phyloP scores from a whole-genome alignment of 2,329 filamentous ascomycete species.

The Didymella glomerata region DNA sequence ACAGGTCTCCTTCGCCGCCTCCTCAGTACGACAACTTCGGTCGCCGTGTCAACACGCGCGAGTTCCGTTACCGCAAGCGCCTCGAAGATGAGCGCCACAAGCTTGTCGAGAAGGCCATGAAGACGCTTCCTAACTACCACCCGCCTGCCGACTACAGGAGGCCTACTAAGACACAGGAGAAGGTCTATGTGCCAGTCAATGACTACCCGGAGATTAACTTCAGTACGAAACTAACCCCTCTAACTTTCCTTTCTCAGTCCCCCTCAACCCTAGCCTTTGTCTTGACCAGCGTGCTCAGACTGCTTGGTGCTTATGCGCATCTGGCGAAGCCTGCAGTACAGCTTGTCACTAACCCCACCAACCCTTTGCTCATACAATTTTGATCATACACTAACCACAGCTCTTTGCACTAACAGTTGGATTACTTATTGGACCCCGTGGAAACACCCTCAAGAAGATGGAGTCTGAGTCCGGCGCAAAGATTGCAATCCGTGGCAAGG shows the following conservation, averaged over 20 bases:
- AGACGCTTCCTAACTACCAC: constrained; percentile 99
- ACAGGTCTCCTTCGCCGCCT: constrained; percentile 89
- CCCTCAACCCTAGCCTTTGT: constrained; percentile 55
- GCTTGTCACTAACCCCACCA: constrained; percentile 53
- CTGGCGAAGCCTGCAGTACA: constrained; percentile 48
- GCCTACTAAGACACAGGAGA: constrained; percentile 99
- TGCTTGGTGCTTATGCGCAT: constrained; percentile 40
- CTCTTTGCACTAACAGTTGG: constrained; percentile 90
- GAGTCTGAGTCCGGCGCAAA: constrained; percentile 96
- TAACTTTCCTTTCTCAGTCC: constrained; percentile 54
- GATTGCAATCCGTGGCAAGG: constrained; percentile 99
- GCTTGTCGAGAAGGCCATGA: constrained; percentile 98
- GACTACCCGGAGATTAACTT: constrained; percentile 99
- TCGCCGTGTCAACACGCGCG: constrained; percentile 98
- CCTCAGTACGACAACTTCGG: constrained; percentile 99
- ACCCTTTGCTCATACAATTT: constrained; percentile 42
- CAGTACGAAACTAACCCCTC: constrained; percentile 99
- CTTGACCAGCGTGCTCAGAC: constrained; percentile 56
- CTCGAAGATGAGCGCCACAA: constrained; percentile 99
- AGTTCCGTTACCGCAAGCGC: constrained; percentile 97
- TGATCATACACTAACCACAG: constrained; percentile 84
- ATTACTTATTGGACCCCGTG: constrained; percentile 99
- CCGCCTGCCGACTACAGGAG: constrained; percentile 98
- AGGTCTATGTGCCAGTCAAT: constrained; percentile 99
- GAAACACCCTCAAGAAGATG: constrained; percentile 99